Evolutionary conservation across 2,329 filamentous ascomycete species (phyloP).

Genomic region (Verticillium nonalfalfae): DNA sequence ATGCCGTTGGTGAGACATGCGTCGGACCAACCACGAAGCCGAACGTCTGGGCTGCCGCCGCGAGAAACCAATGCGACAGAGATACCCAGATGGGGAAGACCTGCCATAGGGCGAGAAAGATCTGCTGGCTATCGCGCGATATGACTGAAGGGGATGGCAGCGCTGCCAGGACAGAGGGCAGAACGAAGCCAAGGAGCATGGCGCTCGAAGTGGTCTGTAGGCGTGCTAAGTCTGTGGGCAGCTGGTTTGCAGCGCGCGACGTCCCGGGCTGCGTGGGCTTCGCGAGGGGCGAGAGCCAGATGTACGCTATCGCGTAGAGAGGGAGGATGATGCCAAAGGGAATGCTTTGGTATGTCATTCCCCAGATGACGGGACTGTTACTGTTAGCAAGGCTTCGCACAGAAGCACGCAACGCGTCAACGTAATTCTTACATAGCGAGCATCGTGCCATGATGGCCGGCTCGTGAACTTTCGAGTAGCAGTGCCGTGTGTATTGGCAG

Average conservation of each 20-base stretch:
- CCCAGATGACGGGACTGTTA: slow-evolving; percentile 14
- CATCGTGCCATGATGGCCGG: slow-evolving; percentile 12
- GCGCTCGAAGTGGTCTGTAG: slow-evolving; percentile 5
- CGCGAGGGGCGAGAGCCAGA: slow-evolving; percentile 14
- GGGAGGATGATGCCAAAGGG: slow-evolving; percentile 15
- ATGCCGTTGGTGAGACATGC: not conserved
- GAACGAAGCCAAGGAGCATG: slow-evolving; percentile 11
- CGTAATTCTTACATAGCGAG: slow-evolving; percentile 10
- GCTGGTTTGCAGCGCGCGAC: not conserved
- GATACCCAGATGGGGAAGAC: slow-evolving; percentile 14
- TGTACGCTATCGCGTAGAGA: slow-evolving; percentile 14
- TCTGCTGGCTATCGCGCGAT: slow-evolving; percentile 10
- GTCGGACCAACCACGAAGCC: not conserved
- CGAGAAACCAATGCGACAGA: slow-evolving; percentile 6
- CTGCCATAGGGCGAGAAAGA: slow-evolving; percentile 15
- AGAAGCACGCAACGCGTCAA: too few relatives aligned
- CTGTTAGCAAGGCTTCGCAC: not conserved
- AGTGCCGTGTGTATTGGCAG: slow-evolving; percentile 12
- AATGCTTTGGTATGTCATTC: slow-evolving; percentile 13
- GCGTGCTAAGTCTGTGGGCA: slow-evolving; percentile 10
- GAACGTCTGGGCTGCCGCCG: not conserved
- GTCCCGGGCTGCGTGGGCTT: not conserved
- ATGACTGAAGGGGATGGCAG: slow-evolving; percentile 11
- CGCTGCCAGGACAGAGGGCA: slow-evolving; percentile 11
- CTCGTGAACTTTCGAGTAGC: slow-evolving; percentile 12